These are phyloP conservation scores for Candida boidinii DNA, from an alignment of 805 yeast species.

Conservation along the genomic window DNA sequence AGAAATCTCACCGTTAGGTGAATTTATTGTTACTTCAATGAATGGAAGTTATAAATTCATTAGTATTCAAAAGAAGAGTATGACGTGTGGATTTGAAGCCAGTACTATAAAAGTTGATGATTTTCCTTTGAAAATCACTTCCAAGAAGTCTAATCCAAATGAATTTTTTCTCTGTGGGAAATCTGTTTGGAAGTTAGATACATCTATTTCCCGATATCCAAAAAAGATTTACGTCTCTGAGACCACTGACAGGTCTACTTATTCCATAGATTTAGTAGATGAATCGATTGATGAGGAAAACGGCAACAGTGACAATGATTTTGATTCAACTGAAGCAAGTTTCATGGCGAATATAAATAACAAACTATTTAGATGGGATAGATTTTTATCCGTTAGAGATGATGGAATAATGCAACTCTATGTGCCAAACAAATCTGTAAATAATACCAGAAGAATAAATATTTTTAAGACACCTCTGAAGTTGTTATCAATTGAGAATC, in stretches of 20 bases:
- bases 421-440: conserved; percentile 7
- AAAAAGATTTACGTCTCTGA: conserved; percentile 18
- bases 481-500: conserved; percentile 16
- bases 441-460: conserved; percentile 16
- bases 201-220: conserved; percentile 15
- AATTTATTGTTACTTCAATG: too few relatives aligned
- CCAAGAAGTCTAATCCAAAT: background rate
- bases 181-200: conserved; percentile 20
- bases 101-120: too few relatives aligned
- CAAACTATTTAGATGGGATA: too few relatives aligned
- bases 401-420: conserved; percentile 23
- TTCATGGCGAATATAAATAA: too few relatives aligned
- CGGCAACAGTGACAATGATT: conserved; percentile 6
- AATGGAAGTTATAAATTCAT: too few relatives aligned
- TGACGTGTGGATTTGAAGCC: too few relatives aligned
- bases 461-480: conserved; percentile 19
- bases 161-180: conserved; percentile 13
- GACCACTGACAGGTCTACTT: conserved; percentile 13
- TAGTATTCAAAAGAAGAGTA: too few relatives aligned
- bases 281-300: conserved; percentile 1
- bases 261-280: conserved; percentile 7
- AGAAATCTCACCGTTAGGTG: too few relatives aligned
- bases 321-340: too few relatives aligned
- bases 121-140: conserved; percentile 10
- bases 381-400: conserved; percentile 21